These are phyloP conservation scores for Clonostachys sp. DNA, from an alignment of 2,329 filamentous ascomycete genomes.

Conservation along the genomic window DNA sequence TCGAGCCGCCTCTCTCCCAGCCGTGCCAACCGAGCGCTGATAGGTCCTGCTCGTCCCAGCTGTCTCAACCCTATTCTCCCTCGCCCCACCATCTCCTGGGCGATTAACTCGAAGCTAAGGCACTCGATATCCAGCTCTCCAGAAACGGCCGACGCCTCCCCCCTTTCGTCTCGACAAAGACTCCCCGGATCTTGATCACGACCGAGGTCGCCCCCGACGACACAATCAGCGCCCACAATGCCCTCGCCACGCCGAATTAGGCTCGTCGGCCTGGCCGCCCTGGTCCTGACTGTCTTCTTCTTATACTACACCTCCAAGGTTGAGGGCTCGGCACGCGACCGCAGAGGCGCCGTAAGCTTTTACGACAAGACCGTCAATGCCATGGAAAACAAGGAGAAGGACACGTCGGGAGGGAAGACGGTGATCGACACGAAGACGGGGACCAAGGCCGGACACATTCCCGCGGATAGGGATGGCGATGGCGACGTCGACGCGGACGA, in stretches of 20 bases:
- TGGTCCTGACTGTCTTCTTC: conserved; percentile 61
- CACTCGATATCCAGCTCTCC: too few relatives aligned
- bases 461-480: conserved; percentile 47
- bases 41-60: too few relatives aligned
- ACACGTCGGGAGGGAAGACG: conserved; percentile 1
- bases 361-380: conserved; percentile 56
- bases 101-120: too few relatives aligned
- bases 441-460: conserved; percentile 29
- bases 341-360: conserved; percentile 44
- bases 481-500: conserved; percentile 53
- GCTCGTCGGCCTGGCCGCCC: conserved; percentile 57
- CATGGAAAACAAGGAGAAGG: conserved; percentile 27
- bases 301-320: conserved; percentile 69
- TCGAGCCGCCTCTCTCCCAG: too few relatives aligned
- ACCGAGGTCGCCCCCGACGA: background rate
- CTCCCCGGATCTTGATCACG: background rate
- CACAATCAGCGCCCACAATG: conserved; percentile 39
- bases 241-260: conserved; percentile 67
- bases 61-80: too few relatives aligned
- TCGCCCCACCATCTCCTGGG: too few relatives aligned
- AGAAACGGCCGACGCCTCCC: too few relatives aligned
- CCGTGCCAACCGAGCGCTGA: too few relatives aligned
- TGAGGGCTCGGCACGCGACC: conserved; percentile 41
- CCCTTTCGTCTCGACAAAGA: background rate
- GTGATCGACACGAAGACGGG: conserved; percentile 28